Conservation (phyloP, 768 basidiomycete species). For the Pleurotus salmoneostramineus region DNA sequence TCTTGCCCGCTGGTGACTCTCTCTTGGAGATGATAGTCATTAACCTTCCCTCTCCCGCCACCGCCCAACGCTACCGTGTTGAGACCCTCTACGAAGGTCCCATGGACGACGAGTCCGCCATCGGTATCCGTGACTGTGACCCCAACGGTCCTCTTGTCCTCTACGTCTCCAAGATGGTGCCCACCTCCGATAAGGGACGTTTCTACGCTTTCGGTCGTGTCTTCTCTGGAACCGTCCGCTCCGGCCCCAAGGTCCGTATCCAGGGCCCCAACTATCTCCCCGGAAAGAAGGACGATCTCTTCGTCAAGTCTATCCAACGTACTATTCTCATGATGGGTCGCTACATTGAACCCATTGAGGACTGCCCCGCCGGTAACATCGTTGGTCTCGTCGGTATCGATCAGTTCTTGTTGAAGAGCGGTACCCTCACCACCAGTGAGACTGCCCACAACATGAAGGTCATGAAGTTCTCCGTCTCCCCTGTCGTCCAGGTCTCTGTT, state of each 20-base stretch:
- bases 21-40: slow-evolving; percentile 99
- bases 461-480: slow-evolving; percentile 99
- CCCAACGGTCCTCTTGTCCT: slow-evolving; percentile 94
- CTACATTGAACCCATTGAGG: slow-evolving; percentile 97
- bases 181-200: slow-evolving; percentile 98
- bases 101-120: slow-evolving; percentile 99
- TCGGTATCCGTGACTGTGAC: slow-evolving; percentile 97
- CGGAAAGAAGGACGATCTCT: slow-evolving; percentile 98
- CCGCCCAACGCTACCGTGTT: slow-evolving; percentile 97
- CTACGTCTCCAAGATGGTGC: slow-evolving; percentile 99
- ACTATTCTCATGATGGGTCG: slow-evolving; percentile 99
- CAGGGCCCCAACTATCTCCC: slow-evolving; percentile 99
- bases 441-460: slow-evolving; percentile 99
- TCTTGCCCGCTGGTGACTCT: slow-evolving; percentile 98
- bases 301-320: slow-evolving; percentile 97
- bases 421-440: slow-evolving; percentile 96
- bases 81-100: slow-evolving; percentile 99
- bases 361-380: slow-evolving; percentile 99
- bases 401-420: slow-evolving; percentile 99
- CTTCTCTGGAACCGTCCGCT: slow-evolving; percentile 96
- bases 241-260: slow-evolving; percentile 98
- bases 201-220: slow-evolving; percentile 99
- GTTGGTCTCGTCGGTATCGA: slow-evolving; percentile 99
- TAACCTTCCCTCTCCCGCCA: slow-evolving; percentile 95
- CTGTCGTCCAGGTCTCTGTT: slow-evolving; percentile 98